phyloP scores from a whole-genome alignment of 768 basidiomycete species.

The Bullera alba region DNA sequence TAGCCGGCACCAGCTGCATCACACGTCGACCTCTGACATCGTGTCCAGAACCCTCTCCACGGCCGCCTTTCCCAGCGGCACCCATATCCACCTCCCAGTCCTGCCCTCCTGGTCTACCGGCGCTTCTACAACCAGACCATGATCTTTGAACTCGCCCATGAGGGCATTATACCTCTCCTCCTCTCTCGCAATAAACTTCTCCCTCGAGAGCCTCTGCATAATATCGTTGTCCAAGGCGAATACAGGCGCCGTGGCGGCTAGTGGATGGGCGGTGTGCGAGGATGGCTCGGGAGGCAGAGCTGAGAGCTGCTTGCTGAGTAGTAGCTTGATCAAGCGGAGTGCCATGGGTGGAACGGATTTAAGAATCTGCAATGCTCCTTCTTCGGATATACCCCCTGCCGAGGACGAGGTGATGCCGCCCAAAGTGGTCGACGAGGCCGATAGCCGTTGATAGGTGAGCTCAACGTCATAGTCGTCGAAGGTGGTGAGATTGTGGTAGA shows the following conservation, averaged over 20 bases:
- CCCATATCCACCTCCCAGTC: slow-evolving; percentile 66
- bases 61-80: slow-evolving; percentile 73
- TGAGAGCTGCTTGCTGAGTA: slow-evolving; percentile 64
- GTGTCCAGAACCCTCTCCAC: slow-evolving; percentile 48
- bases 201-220: slow-evolving; percentile 55
- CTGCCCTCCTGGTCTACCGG: slow-evolving; percentile 48
- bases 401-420: slow-evolving; percentile 34
- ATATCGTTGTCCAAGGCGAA: slow-evolving; percentile 52
- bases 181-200: slow-evolving; percentile 80
- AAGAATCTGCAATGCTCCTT: slow-evolving; percentile 70
- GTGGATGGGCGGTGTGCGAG: slow-evolving; percentile 47
- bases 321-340: slow-evolving; percentile 67
- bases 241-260: slow-evolving; percentile 60
- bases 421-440: slow-evolving; percentile 15
- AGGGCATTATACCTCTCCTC: slow-evolving; percentile 75
- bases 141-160: slow-evolving; percentile 85
- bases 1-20: too few relatives aligned
- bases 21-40: slow-evolving; percentile 31
- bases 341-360: slow-evolving; percentile 82
- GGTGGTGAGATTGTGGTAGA: slow-evolving; percentile 80
- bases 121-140: slow-evolving; percentile 64
- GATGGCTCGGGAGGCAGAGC: slow-evolving; percentile 48
- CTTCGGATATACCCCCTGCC: slow-evolving; percentile 52
- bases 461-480: slow-evolving; percentile 75
- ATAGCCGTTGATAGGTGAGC: slow-evolving; percentile 47